Base-by-base conservation (phyloP, 2,329 filamentous ascomycete species). In the Sodiomyces alkalinus region DNA sequence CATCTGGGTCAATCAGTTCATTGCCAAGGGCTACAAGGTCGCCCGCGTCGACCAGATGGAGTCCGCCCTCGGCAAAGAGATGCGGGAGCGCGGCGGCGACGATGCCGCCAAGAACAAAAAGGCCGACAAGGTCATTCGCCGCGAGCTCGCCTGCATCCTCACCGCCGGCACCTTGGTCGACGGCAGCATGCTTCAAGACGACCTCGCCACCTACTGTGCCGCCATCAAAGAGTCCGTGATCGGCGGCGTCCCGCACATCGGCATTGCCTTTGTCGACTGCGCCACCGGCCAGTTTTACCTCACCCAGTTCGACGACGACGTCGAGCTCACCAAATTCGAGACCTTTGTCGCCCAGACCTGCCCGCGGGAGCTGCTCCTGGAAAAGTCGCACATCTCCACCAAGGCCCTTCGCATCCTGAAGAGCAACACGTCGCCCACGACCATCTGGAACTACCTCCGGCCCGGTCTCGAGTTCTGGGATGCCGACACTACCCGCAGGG, bases 21-120 rank as follows among this genome's bases (percentile, higher is more conserved):
- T 98, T 22, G 90, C 87, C 33, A 96, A 96, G 51, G 90, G 92
- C 19, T 93, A 75, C 69, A 98, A 98, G 54, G 92, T 98, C 30
- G 90, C 90, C 6, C 69, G 87, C 12, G 90, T 98, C 15, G 90
- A 96, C 49, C 90, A 98, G 50, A 86, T 86, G 64, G 90, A 98
- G 56, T 92, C 85, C 19, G 90, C 90, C 3, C 59, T 98, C 7
- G 86, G 78, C 33, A 98, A 98, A 49, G 87, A 98, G 52, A 96
- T 98, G 90, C 78, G 90, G n/a, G 90, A 98, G 52, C 72, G 87
- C 27, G 81, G 80, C 37, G 23, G 12, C 15, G 68, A 64, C 32
- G 60, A 62, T 37, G 55, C 49, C 14, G 58, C 58, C 26, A 80
- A 76, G 43, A 46, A 55, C 31, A 61, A 68, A 51, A 90, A 86